phyloP scores from a whole-genome alignment of 2,329 filamentous ascomycete genomes.

The Colletotrichum sublineola region DNA sequence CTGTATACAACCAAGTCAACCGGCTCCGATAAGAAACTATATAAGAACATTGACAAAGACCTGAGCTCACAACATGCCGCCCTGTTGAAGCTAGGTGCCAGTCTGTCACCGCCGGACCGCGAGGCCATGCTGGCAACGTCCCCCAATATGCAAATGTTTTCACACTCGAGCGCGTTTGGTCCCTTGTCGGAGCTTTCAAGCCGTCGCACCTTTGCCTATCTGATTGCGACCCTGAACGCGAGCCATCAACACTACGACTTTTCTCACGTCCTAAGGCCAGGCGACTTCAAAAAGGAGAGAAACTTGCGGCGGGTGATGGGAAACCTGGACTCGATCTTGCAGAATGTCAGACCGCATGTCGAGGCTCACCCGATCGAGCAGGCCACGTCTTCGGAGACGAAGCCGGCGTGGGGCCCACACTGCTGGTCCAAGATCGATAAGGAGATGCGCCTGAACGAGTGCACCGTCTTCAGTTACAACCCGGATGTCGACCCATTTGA shows the following conservation, averaged over 20 bases:
- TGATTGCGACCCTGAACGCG: constrained; percentile 96
- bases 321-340: constrained; percentile 87
- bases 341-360: constrained; percentile 81
- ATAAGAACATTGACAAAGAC: constrained; percentile 93
- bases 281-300: constrained; percentile 89
- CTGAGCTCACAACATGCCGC: constrained; percentile 93
- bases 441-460: constrained; percentile 92
- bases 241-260: constrained; percentile 95
- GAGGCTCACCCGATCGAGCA: constrained; percentile 59
- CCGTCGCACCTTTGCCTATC: constrained; percentile 92
- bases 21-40: constrained; percentile 95
- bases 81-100: constrained; percentile 86
- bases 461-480: constrained; percentile 89
- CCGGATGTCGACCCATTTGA: constrained; percentile 92
- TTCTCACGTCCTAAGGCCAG: constrained; percentile 88
- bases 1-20: constrained; percentile 98
- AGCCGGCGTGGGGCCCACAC: constrained; percentile 82
- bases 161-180: constrained; percentile 91
- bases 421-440: constrained; percentile 96
- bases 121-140: constrained; percentile 75
- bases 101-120: constrained; percentile 85
- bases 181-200: constrained; percentile 89
- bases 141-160: constrained; percentile 73
- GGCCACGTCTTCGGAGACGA: constrained; percentile 54
- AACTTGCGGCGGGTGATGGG: constrained; percentile 86